Percentiles rank a stretch among this genome's conserved stretches.
Evolutionary conservation across 169 alveolate genomes (phyloP).

Genomic region (Eimeria maxima): DNA sequence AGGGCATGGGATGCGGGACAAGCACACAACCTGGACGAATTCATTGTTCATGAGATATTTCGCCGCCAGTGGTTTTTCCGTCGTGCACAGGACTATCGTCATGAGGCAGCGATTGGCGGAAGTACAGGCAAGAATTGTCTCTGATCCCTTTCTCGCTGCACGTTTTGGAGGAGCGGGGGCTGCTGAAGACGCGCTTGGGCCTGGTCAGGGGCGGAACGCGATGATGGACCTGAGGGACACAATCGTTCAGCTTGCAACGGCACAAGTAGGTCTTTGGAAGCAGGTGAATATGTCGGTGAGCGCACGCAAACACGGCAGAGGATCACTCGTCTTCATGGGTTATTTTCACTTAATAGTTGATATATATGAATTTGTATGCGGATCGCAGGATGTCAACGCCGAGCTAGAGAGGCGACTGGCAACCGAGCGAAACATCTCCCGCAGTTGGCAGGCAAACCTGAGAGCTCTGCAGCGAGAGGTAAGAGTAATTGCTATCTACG

Average conservation of each 20-base stretch:
- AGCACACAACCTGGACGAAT: neutral
- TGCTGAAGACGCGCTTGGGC: constrained; percentile 34
- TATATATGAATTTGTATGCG: neutral
- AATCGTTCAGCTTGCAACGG: constrained; percentile 74
- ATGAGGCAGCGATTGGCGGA: constrained; percentile 82
- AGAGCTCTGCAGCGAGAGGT: constrained; percentile 89
- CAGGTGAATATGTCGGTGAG: neutral
- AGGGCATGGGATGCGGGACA: neutral
- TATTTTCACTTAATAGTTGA: neutral
- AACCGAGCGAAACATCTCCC: constrained; percentile 86
- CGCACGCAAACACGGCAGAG: neutral
- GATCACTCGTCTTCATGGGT: neutral
- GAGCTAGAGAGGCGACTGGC: constrained; percentile 89
- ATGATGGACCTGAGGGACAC: constrained; percentile 76
- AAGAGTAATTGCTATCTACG: neutral
- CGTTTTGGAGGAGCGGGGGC: constrained; percentile 68
- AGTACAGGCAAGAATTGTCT: constrained; percentile 70
- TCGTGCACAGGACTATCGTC: constrained; percentile 53
- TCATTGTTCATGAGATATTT: too few species aligned
- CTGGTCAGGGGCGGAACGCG: constrained; percentile 33
- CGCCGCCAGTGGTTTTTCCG: neutral
- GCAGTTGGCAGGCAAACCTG: constrained; percentile 89
- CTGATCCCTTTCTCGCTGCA: constrained; percentile 78
- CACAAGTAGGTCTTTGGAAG: constrained; percentile 32
- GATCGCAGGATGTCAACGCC: constrained; percentile 84